These are phyloP conservation scores for Torulaspora delbrueckii DNA, from an alignment of 805 yeast species.

Conservation along the genomic window DNA sequence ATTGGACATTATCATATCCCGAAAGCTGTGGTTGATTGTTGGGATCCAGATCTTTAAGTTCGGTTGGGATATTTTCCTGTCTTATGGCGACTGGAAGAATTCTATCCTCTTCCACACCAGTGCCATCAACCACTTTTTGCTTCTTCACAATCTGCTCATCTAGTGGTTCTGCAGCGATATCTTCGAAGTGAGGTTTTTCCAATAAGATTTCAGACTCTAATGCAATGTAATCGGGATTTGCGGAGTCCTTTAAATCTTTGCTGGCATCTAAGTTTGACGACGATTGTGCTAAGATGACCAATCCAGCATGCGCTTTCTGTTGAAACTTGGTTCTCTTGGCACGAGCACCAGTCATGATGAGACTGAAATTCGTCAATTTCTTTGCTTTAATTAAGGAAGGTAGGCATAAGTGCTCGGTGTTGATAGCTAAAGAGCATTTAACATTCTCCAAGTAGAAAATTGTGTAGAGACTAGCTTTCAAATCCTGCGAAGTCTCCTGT, in stretches of 20 bases:
- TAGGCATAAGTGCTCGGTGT: slow-evolving; percentile 56
- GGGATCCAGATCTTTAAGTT: slow-evolving; percentile 58
- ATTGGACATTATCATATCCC: slow-evolving; percentile 67
- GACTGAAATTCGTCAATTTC: slow-evolving; percentile 53
- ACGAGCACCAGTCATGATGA: slow-evolving; percentile 77
- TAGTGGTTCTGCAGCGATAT: slow-evolving; percentile 47
- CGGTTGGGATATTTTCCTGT: slow-evolving; percentile 58
- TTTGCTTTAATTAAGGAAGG: slow-evolving; percentile 54
- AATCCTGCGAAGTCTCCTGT: slow-evolving; percentile 27
- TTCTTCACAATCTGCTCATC: slow-evolving; percentile 39
- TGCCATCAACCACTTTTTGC: slow-evolving; percentile 36
- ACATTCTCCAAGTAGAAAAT: slow-evolving; percentile 63
- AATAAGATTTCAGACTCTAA: slow-evolving; percentile 73
- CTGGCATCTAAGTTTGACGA: slow-evolving; percentile 16
- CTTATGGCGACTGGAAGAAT: slow-evolving; percentile 59
- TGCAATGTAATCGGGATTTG: slow-evolving; percentile 50
- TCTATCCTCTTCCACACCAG: slow-evolving; percentile 39
- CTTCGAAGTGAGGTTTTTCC: slow-evolving; percentile 68
- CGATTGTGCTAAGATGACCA: slow-evolving; percentile 69
- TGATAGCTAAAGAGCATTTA: slow-evolving; percentile 55
- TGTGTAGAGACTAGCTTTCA: slow-evolving; percentile 40
- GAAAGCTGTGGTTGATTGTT: slow-evolving; percentile 72
- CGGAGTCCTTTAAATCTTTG: slow-evolving; percentile 11
- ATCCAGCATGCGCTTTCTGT: slow-evolving; percentile 60
- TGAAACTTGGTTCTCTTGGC: slow-evolving; percentile 87